Percentiles rank a stretch among this genome's conserved stretches.
Conservation (phyloP, 345 rosid genomes). For the Melastoma malabathricum region DNA sequence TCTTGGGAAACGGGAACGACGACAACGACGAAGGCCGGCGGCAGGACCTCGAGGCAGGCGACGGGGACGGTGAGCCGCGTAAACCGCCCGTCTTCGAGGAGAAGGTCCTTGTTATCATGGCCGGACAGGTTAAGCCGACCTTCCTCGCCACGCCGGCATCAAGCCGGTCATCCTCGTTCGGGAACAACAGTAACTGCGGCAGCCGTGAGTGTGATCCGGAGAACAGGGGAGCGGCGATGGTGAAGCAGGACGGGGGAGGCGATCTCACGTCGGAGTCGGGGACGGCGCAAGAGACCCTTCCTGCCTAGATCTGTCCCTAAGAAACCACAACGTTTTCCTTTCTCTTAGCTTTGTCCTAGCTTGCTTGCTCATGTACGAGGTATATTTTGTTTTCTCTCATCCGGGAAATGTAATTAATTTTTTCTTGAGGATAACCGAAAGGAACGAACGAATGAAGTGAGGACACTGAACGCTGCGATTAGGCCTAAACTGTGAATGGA, state of each 20-base stretch:
- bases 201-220: constrained; percentile 15
- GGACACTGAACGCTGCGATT: no score
- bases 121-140: constrained; percentile 62
- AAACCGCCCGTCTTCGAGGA: constrained; percentile 6
- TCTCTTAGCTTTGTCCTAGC: no score
- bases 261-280: not conserved
- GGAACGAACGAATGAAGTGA: no score
- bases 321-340: no score
- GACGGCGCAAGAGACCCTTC: not conserved
- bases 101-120: constrained; percentile 57
- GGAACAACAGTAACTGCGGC: constrained; percentile 25
- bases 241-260: constrained; percentile 2
- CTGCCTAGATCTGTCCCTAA: no score
- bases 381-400: no score
- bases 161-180: constrained; percentile 24
- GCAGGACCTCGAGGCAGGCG: constrained; percentile 54
- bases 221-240: constrained; percentile 11
- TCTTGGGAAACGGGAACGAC: constrained; percentile 28
- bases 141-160: constrained; percentile 61
- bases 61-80: constrained; percentile 11
- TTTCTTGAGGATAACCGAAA: no score
- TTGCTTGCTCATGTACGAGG: no score
- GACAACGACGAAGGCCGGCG: constrained; percentile 12
- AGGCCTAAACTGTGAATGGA: no score
- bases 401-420: no score